Evolutionary conservation across 2,329 filamentous ascomycete genomes (phyloP), one percentile per base, ranked within the genome.

Genomic region (Fusarium buxicola): DNA sequence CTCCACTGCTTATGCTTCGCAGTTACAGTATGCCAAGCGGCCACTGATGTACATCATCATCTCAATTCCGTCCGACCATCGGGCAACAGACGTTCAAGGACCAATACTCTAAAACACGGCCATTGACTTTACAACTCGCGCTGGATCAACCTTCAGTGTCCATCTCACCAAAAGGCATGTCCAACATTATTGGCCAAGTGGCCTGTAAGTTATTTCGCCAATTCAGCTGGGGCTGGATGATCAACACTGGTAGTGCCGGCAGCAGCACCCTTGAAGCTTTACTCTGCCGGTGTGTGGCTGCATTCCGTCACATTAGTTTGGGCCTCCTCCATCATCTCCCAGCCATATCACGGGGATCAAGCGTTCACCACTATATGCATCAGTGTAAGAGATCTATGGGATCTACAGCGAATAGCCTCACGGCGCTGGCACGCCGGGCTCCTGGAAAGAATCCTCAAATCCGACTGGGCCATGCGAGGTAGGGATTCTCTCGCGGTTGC

Each of bases 31-130:
- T 18, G 45, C 35, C 35, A 49, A 49, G 46, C 35, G 35, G 46
- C 46, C 15, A 9, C 47, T 44, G 34, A 53, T 49, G 61, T n/a
- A n/a, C 51, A 62, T 65, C 61, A 43, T 28, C 32, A 65, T 50
- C 18, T 47, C 28, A 41, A 39, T 36, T 36, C 58, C 43, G 52
- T 30, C 36, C 50, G 28, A 52, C 39, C 18, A 34, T 6, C 21
- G 4, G 36, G 9, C 18, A 44, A 48, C 21, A n/a, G 34, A 28
- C 13, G 28, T 21, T 18, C 10, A 36, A 30, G 15, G 24, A 38
- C 30, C 28, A 44, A 35, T 34, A 13, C 35, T 43, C 30, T 15
- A 27, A 16, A 32, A 46, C 36, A 48, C 18, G 32, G 38, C 38
- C 40, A 28, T 43, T 28, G 28, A 31, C 44, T 50, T 50, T 12